phyloP scores from a whole-genome alignment of 2,329 filamentous ascomycete species.

The Onygenales sp. region DNA sequence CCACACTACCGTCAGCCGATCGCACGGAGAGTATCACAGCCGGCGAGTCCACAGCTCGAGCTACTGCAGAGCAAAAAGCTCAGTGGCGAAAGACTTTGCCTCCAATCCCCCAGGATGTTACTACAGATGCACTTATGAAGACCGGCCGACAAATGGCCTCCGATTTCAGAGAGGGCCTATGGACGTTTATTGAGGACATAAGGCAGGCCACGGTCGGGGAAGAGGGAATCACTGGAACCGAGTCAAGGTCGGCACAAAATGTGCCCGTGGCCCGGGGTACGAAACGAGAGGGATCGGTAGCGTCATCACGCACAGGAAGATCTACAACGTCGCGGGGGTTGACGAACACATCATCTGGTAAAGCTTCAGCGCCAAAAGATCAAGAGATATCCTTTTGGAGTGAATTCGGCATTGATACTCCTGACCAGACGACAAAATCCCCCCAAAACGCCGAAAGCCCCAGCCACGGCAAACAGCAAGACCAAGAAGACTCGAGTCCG shows the following conservation, averaged over 20 bases:
- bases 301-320: slow-evolving; percentile 16
- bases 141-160: slow-evolving; percentile 70
- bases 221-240: slow-evolving; percentile 61
- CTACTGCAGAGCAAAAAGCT: slow-evolving; percentile 26
- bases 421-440: slow-evolving; percentile 30
- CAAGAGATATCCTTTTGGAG: slow-evolving; percentile 41
- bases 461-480: slow-evolving; percentile 20
- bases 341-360: slow-evolving; percentile 26
- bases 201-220: slow-evolving; percentile 93
- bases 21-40: slow-evolving; percentile 16
- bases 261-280: slow-evolving; percentile 20
- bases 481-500: slow-evolving; percentile 23
- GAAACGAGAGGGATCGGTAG: slow-evolving; percentile 23
- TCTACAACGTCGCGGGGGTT: slow-evolving; percentile 20
- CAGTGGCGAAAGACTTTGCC: slow-evolving; percentile 35
- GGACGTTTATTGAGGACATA: slow-evolving; percentile 92
- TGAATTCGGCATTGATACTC: slow-evolving; percentile 42
- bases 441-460: slow-evolving; percentile 11
- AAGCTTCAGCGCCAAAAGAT: slow-evolving; percentile 31
- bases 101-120: slow-evolving; percentile 29
- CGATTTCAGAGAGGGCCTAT: slow-evolving; percentile 80
- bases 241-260: slow-evolving; percentile 26
- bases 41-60: slow-evolving; percentile 14
- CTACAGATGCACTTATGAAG: slow-evolving; percentile 40
- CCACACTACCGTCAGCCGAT: slow-evolving; percentile 32